phyloP scores from a whole-genome alignment of 768 basidiomycete species.

The Psilocybe cubensis region DNA sequence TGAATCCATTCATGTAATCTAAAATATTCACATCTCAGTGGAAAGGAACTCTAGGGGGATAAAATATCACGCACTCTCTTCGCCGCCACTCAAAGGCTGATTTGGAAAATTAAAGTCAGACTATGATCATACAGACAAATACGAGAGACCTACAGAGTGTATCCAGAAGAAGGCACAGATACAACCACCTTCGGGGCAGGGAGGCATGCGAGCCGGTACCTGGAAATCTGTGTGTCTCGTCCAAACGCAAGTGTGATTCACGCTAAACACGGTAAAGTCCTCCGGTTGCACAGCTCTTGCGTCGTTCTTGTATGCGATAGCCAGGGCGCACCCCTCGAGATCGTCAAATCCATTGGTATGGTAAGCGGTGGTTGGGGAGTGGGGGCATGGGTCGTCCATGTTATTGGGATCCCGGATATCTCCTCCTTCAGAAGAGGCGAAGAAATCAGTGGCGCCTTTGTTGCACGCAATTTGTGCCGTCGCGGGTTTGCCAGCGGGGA shows the following conservation, averaged over 20 bases:
- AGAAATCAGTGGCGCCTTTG: slow-evolving; percentile 65
- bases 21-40: slow-evolving; percentile 1
- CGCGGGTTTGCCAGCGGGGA: slow-evolving; percentile 59
- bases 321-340: slow-evolving; percentile 66
- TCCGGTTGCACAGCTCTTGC: slow-evolving; percentile 58
- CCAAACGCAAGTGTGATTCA: slow-evolving; percentile 81
- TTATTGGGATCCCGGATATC: slow-evolving; percentile 51
- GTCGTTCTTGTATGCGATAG: slow-evolving; percentile 77
- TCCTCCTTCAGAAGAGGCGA: slow-evolving; percentile 53
- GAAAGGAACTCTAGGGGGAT: background rate
- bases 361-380: slow-evolving; percentile 43
- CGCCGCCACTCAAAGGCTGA: slow-evolving; percentile 56
- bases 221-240: slow-evolving; percentile 68
- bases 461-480: slow-evolving; percentile 60
- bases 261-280: slow-evolving; percentile 75
- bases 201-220: slow-evolving; percentile 69
- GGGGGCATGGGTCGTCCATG: slow-evolving; percentile 57
- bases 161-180: slow-evolving; percentile 80
- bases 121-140: background rate
- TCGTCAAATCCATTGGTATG: slow-evolving; percentile 61
- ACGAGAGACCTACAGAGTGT: slow-evolving; percentile 47
- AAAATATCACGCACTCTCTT: slow-evolving; percentile 52
- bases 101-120: background rate
- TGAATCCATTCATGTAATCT: slow-evolving; percentile 81
- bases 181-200: slow-evolving; percentile 66